Conservation (phyloP, 192 early-diverging fungal genomes). For the Lunasporangiospora selenospora region DNA sequence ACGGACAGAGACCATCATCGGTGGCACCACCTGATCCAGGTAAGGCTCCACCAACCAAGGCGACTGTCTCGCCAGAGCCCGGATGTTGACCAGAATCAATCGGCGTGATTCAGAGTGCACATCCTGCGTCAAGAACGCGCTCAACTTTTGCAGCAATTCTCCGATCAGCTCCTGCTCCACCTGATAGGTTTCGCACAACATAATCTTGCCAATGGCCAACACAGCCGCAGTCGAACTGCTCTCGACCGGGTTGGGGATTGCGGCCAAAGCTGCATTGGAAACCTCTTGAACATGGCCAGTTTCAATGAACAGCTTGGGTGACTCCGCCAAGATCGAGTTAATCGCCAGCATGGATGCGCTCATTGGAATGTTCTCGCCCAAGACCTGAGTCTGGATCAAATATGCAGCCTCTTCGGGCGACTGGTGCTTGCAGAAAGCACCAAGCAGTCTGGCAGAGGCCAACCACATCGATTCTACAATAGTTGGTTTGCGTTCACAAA, state of each 20-base stretch:
- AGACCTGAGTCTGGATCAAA: constrained; percentile 51
- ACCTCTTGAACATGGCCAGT: constrained; percentile 43
- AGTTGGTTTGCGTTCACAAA: no score
- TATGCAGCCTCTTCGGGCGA: constrained; percentile 53
- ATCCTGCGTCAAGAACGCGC: constrained; percentile 26
- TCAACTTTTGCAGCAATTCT: constrained; percentile 40
- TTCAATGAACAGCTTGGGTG: constrained; percentile 53
- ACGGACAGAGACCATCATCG: constrained; percentile 75
- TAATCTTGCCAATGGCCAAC: constrained; percentile 59
- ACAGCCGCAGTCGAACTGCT: constrained; percentile 61
- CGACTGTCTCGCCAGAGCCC: constrained; percentile 47
- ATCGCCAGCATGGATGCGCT: constrained; percentile 56
- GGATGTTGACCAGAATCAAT: constrained; percentile 44
- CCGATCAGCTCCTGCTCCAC: constrained; percentile 36
- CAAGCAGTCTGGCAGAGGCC: constrained; percentile 67
- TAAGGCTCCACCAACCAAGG: constrained; percentile 57
- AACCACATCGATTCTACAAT: constrained; percentile 58
- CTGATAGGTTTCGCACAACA: constrained; percentile 56
- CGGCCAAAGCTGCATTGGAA: constrained; percentile 33
- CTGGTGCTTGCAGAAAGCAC: constrained; percentile 62
- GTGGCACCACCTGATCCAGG: constrained; percentile 62
- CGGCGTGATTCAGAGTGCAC: constrained; percentile 48
- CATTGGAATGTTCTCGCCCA: constrained; percentile 18
- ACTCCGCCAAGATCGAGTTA: constrained; percentile 53
- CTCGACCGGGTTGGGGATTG: constrained; percentile 22